Percentiles rank a stretch among this genome's conserved stretches.
Evolutionary conservation across 306 rosid species (phyloP).

Genomic region (Dryas alaskensis): DNA sequence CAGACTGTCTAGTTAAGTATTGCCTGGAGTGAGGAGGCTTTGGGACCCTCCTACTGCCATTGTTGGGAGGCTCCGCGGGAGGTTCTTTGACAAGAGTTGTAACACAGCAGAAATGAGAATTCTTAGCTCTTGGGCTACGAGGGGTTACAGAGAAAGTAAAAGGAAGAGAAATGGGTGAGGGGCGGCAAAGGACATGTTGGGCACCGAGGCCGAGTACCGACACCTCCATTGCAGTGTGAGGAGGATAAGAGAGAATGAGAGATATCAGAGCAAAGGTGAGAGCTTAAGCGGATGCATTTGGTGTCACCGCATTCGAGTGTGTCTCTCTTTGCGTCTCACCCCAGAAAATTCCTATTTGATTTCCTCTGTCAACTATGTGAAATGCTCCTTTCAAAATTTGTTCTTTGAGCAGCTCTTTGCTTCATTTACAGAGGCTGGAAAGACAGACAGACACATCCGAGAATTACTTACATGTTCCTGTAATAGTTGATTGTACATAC

Average conservation of each 20-base stretch:
- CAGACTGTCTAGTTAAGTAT: slow-evolving; percentile 45
- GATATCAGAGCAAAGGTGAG: too few relatives aligned
- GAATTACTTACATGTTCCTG: too few relatives aligned
- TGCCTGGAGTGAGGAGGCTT: slow-evolving; percentile 37
- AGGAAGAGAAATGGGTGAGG: slow-evolving; percentile 20
- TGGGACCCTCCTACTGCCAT: slow-evolving; percentile 18
- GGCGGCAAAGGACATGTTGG: slow-evolving; percentile 20
- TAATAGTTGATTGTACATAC: background rate
- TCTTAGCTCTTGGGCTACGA: slow-evolving; percentile 19
- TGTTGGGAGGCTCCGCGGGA: background rate
- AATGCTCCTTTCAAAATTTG: too few relatives aligned
- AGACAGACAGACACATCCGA: too few relatives aligned
- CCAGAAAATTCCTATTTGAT: too few relatives aligned
- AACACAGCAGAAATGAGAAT: slow-evolving; percentile 26
- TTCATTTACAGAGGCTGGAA: too few relatives aligned
- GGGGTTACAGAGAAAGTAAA: slow-evolving; percentile 4
- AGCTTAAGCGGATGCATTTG: too few relatives aligned
- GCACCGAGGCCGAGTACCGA: slow-evolving; percentile 33
- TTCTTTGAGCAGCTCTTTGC: too few relatives aligned
- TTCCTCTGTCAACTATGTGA: too few relatives aligned
- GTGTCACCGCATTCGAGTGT: too few relatives aligned
- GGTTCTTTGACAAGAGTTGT: slow-evolving; percentile 8
- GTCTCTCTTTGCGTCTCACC: too few relatives aligned
- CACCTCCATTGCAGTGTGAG: slow-evolving; percentile 37
- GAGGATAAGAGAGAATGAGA: too few relatives aligned